phyloP scores from a whole-genome alignment of 495 filamentous ascomycete genomes.

The Talaromyces trachyspermus region DNA sequence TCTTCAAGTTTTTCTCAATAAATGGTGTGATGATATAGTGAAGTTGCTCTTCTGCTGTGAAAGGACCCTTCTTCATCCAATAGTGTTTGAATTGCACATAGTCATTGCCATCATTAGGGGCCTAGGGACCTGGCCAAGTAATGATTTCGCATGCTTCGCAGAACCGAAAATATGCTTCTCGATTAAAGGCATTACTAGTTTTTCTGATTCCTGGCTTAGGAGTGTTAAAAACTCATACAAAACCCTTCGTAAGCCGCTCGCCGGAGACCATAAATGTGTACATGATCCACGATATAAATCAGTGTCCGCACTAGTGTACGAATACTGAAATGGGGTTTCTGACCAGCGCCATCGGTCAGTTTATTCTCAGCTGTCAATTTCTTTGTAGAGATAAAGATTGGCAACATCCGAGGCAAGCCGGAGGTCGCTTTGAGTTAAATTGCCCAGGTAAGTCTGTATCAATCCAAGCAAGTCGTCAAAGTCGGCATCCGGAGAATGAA shows the following conservation, averaged over 20 bases:
- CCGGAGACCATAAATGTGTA: constrained; percentile 78
- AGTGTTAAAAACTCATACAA: constrained; percentile 97
- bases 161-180: constrained; percentile 69
- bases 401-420: constrained; percentile 69
- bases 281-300: constrained; percentile 76
- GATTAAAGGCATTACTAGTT: constrained; percentile 69
- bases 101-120: constrained; percentile 62
- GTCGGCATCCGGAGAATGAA: constrained; percentile 79
- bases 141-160: constrained; percentile 55
- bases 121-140: constrained; percentile 68
- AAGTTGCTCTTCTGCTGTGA: constrained; percentile 58
- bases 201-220: constrained; percentile 69
- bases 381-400: constrained; percentile 80
- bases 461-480: constrained; percentile 74
- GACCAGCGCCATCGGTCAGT: constrained; percentile 87
- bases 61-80: constrained; percentile 74
- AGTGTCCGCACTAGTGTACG: constrained; percentile 88
- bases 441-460: constrained; percentile 77
- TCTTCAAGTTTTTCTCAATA: constrained; percentile 87
- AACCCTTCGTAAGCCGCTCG: constrained; percentile 90
- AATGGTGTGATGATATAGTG: constrained; percentile 97
- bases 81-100: constrained; percentile 92
- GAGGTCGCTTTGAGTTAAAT: constrained; percentile 54
- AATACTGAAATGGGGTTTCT: constrained; percentile 92
- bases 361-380: constrained; percentile 69